Conservation (phyloP, 2,329 filamentous ascomycete species). For the Alternaria tenuissima region DNA sequence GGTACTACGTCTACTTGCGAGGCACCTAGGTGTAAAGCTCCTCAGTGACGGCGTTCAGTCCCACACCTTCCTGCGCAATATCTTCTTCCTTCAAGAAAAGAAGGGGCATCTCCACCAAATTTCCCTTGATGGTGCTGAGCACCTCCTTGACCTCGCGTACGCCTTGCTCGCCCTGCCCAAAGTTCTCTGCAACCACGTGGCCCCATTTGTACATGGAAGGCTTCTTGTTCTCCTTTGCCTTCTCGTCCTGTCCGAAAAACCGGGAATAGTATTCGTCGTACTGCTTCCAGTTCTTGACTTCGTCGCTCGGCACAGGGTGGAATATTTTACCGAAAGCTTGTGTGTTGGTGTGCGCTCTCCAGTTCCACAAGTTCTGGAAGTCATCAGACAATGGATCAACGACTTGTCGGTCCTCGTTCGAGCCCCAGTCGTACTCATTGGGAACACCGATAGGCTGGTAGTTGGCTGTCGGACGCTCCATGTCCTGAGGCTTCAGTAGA, state of each 20-base stretch:
- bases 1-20: neutral
- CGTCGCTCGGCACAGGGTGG: conserved; percentile 77
- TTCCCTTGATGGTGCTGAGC: conserved; percentile 72
- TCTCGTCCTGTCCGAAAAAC: conserved; percentile 64
- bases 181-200: conserved; percentile 74
- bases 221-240: conserved; percentile 52
- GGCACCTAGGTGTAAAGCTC: conserved; percentile 55
- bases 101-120: conserved; percentile 83
- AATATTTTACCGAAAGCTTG: conserved; percentile 83
- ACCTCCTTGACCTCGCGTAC: conserved; percentile 67
- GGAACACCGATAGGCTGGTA: conserved; percentile 65
- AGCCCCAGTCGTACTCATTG: conserved; percentile 62
- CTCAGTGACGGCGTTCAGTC: conserved; percentile 60
- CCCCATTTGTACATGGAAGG: conserved; percentile 78
- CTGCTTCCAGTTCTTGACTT: conserved; percentile 73
- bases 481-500: conserved; percentile 75
- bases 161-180: conserved; percentile 54
- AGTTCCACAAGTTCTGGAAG: conserved; percentile 76
- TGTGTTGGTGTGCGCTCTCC: conserved; percentile 78
- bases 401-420: conserved; percentile 64
- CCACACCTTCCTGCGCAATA: conserved; percentile 82
- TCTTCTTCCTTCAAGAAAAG: conserved; percentile 86
- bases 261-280: conserved; percentile 75
- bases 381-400: conserved; percentile 74
- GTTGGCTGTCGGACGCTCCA: conserved; percentile 67